Evolutionary conservation across 805 yeast genomes (phyloP), one percentile per base, ranked within the genome.

Genomic region (Saccharomycopsis sp.): DNA sequence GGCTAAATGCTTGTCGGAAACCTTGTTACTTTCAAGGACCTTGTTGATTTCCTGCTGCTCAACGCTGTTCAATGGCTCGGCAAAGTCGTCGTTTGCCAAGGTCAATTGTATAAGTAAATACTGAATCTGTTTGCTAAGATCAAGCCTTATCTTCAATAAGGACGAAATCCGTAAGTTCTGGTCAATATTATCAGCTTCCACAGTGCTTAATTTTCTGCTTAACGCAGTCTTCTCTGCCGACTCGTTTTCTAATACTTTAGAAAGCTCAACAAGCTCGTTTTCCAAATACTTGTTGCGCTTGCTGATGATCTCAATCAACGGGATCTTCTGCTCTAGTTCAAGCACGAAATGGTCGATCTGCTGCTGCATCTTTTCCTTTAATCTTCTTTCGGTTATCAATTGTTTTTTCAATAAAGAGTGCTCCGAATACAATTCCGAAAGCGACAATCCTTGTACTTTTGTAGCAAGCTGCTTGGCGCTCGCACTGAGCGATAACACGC

Each of bases 101-200:
- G 83, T 76, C 1, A 88, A 75, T 66, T 87, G 89, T 15, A 86
- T 79, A 44, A 93, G 75, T 42, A 91, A 76, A 54, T 78, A 79
- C 64, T 88, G 89, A n/a, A 94, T 79, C 69, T 93, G 98, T 50
- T 84, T 82, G 3, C 96, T 88, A 47, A 93, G 73, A 66, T 93
- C 97, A 29, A 78, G 72, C 50, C 86, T 80, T 63, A 86, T 83
- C 58, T 78, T 80, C 52, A 78, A 76, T 62, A 87, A 69, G 3
- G 80, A 72, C 15, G 68, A 71, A 14, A 78, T 67, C 63, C 83
- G 86, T 24, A 73, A 69, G 62, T 77, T 78, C 50, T 73, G 69
- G 56, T 82, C 86, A 12, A 70, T 67, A 38, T 68, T 63, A 53
- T 69, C 73, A 29, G 64, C 64, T 23, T 72, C 70, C 9, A 64